These are phyloP conservation scores for Marchantia polymorpha DNA, from an alignment of 225 moss, liverwort and hornwort species.

Conservation along the genomic window DNA sequence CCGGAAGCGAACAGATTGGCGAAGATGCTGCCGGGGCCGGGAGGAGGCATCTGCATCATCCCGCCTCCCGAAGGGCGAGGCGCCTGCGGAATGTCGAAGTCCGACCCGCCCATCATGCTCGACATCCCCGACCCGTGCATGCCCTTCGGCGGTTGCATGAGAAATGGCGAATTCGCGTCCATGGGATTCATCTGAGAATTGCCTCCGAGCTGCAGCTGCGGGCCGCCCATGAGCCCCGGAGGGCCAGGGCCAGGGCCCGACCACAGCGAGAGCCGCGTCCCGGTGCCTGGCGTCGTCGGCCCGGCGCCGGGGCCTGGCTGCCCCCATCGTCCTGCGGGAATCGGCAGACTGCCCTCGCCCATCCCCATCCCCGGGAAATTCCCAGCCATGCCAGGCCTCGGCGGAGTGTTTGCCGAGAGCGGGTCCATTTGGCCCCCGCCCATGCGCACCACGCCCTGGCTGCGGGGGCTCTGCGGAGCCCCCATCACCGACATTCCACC, in stretches of 20 bases:
- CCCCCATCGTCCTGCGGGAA: constrained; percentile 66
- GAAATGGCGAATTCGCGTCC: constrained; percentile 67
- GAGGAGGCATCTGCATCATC: constrained; percentile 55
- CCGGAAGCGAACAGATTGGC: constrained; percentile 82
- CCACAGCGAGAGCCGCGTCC: constrained; percentile 83
- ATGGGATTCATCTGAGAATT: constrained; percentile 60
- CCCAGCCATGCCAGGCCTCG: constrained; percentile 56
- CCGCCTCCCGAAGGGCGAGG: constrained; percentile 54
- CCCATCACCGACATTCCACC: constrained; percentile 61
- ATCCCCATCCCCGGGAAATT: constrained; percentile 56
- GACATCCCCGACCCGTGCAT: constrained; percentile 68
- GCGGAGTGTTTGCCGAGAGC: constrained; percentile 55
- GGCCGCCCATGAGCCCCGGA: constrained; percentile 57
- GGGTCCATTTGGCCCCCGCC: constrained; percentile 74
- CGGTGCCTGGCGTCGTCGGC: constrained; percentile 60
- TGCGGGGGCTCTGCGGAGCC: constrained; percentile 84
- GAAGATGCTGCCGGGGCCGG: constrained; percentile 66
- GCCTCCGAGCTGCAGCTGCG: constrained; percentile 62
- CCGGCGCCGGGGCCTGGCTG: constrained; percentile 51
- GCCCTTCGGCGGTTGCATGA: constrained; percentile 62
- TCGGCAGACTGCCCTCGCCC: constrained; percentile 62
- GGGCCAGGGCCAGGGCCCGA: constrained; percentile 95
- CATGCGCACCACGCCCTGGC: constrained; percentile 66
- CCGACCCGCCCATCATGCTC: constrained; percentile 70
- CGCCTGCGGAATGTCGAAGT: constrained; percentile 85